A percentile compares a stretch with the other conserved stretches of the same genome.
Evolutionary conservation across 2,329 filamentous ascomycete species (phyloP).

Genomic region (Aspergillus versicolor): DNA sequence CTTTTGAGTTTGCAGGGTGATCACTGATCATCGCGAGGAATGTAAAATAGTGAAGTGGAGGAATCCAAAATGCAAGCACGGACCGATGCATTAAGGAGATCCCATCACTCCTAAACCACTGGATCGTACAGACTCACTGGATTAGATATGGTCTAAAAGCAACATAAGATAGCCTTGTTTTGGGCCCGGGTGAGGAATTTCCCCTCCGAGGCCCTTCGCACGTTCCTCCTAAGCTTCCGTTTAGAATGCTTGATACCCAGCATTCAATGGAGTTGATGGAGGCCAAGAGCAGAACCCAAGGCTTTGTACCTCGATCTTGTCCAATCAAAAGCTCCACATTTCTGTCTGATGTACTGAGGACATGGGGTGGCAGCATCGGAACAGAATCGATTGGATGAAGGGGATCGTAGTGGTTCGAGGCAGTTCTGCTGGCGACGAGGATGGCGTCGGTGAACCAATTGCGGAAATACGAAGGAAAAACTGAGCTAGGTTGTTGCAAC

Average conservation of each 20-base stretch:
- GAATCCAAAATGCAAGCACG: neutral
- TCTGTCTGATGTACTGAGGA: constrained; percentile 1
- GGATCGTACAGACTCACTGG: neutral
- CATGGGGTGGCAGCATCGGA: neutral
- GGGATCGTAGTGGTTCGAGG: neutral
- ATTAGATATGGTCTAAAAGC: neutral
- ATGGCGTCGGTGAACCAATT: neutral
- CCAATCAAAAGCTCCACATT: neutral
- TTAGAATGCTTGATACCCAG: neutral
- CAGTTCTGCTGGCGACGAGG: neutral
- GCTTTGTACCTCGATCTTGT: neutral
- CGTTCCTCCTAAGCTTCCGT: neutral
- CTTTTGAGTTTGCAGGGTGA: constrained; percentile 5
- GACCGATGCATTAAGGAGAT: neutral
- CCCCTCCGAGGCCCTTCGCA: neutral
- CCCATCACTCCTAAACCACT: neutral
- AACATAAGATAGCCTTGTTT: neutral
- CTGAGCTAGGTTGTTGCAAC: neutral
- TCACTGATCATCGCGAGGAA: constrained; percentile 2
- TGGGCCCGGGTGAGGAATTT: neutral
- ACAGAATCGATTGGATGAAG: neutral
- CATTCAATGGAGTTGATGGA: neutral
- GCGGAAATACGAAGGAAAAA: neutral
- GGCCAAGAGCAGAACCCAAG: neutral
- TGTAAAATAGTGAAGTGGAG: neutral